Evolutionary conservation across 495 filamentous ascomycete species (phyloP), one percentile per base, ranked within the genome.

Genomic region (Hypoxylon lienhwacheense): DNA sequence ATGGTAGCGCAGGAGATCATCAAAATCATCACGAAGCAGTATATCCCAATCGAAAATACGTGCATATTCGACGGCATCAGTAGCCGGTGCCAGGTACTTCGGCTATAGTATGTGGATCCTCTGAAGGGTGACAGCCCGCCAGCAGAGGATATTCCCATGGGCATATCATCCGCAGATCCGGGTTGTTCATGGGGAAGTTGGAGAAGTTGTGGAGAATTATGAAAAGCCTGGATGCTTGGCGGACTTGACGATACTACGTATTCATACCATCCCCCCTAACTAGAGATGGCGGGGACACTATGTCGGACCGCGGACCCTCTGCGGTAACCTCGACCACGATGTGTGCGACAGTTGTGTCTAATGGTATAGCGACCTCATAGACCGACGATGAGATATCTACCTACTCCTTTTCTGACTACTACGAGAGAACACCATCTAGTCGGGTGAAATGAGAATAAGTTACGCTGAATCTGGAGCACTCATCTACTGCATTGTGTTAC

Each of bases 1-100:
- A 85, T 99, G 71, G 87, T 95, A 17, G 89, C 91, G 21, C 93
- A 99, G 72, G 93, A 99, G 75, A 81, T 90, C 21, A 90, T 97
- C 67, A 99, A 99, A 78, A 85, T 96, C 20, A 78, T 97, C 53
- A 99, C 93, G 39, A 85, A 89, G 70, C 93, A 99, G 77, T 99
- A 99, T 75, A 81, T 96, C 8, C 93, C 93, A 12, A 81, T 96
- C 46, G 90, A 97, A 64, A 93, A 96, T 68, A 92, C 88, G 7
- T 92, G 90, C 67, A 76, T 97, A 46, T 96, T 95, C 66, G 91
- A 97, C 74, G 93, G 93, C 35, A 85, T 96, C 16, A 74, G 68
- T 49, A 95, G 91, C 71, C 85, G 83, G 70, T 87, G 80, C 47
- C 84, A 85, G 66, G 87, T 95, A 55, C 80, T 89, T 57, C 71